Evolutionary conservation across 139 green algal species (phyloP), one percentile per base, ranked within the genome.

Genomic region (Haematococcus lacustris): DNA sequence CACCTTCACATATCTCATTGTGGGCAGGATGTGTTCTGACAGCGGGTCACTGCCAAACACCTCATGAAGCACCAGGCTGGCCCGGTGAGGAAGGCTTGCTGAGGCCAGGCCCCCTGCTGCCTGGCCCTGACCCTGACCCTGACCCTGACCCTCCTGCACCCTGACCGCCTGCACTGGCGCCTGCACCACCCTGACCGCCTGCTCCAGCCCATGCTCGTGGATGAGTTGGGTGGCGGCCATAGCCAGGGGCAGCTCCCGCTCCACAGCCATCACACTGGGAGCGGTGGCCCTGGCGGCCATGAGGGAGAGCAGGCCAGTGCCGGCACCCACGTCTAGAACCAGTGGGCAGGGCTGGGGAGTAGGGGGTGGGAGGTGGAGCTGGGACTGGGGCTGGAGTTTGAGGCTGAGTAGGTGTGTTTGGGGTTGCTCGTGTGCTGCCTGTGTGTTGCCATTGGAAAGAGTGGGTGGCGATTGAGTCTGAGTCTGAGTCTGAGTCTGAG

Each of bases 281-380:
- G 47, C 47, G 13, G 47, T 13, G 47, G 82, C 85, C 68, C 82
- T 81, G 0, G 91, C 92, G 2, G 91, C 93, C 86, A 94, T 87
- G 82, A 97, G 87, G 43, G 88, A 94, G 28, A 97, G 85, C 66
- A 97, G 91, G 40, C 89, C 92, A 1, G 92, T 97, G 53, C 92
- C 92, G 59, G 88, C 90, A 17, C 92, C 92, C 13, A 97, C 85
- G 75, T 97, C 93, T 38, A 97, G 77, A 33, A 97, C 88, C 34
- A 62, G 7, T 25, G 51, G 51, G n/a, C n/a, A n/a, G n/a, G n/a
- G n/a, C n/a, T n/a, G n/a, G n/a, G n/a, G n/a, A n/a, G n/a, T n/a
- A n/a, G n/a, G n/a, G n/a, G n/a, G n/a, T n/a, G n/a, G n/a, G n/a
- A n/a, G n/a, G n/a, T n/a, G n/a, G n/a, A n/a, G n/a, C n/a, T n/a